phyloP scores from a whole-genome alignment of 2,329 filamentous ascomycete species.

The Penicillium carneum region DNA sequence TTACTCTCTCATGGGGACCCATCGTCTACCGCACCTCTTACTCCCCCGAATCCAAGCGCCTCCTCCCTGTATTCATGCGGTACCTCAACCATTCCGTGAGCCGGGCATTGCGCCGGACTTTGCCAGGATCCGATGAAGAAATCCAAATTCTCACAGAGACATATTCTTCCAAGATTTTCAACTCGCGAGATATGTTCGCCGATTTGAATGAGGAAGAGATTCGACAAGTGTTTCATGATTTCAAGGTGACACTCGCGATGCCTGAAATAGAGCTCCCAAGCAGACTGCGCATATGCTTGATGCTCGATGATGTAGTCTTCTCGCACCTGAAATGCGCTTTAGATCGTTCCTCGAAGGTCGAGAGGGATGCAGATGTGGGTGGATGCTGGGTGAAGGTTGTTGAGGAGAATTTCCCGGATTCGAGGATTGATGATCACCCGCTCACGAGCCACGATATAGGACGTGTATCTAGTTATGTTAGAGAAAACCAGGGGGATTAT shows the following conservation, averaged over 20 bases:
- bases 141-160: constrained; percentile 27
- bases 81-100: constrained; percentile 66
- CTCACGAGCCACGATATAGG: constrained; percentile 7
- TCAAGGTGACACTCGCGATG: constrained; percentile 38
- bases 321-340: constrained; percentile 27
- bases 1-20: constrained; percentile 42
- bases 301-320: constrained; percentile 39
- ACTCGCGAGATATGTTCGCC: constrained; percentile 22
- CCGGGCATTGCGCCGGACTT: constrained; percentile 27
- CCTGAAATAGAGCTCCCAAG: constrained; percentile 39
- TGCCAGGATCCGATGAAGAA: constrained; percentile 36
- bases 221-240: constrained; percentile 39
- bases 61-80: constrained; percentile 63
- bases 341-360: constrained; percentile 24
- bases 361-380: constrained; percentile 22
- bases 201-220: constrained; percentile 29
- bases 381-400: constrained; percentile 39
- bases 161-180: constrained; percentile 42
- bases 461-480: constrained; percentile 1
- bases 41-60: constrained; percentile 35
- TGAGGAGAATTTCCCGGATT: constrained; percentile 43
- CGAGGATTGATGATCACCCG: constrained; percentile 25
- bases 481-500: constrained; percentile 27
- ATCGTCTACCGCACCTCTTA: constrained; percentile 42
- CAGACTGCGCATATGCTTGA: constrained; percentile 37